phyloP scores from a whole-genome alignment of 176 grass and related monocot genomes.

The Chloris gayana region DNA sequence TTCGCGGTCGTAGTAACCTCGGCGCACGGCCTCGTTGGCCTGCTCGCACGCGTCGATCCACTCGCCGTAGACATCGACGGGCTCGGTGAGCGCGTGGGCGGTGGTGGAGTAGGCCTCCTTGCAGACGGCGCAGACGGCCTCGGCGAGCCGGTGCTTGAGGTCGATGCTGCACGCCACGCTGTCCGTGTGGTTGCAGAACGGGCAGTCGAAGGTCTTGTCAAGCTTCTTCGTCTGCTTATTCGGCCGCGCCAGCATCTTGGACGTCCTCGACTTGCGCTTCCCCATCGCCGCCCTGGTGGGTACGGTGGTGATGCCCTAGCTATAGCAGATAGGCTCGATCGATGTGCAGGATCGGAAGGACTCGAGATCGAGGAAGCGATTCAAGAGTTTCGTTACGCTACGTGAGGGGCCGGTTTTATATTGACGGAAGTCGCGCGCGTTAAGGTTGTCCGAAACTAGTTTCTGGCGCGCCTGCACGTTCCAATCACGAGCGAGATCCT shows the following conservation, averaged over 20 bases:
- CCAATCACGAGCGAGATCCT: no score
- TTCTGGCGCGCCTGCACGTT: no score
- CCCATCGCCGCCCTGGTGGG: slow-evolving; percentile 4
- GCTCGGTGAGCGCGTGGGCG: slow-evolving; percentile 43
- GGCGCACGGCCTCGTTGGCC: not conserved
- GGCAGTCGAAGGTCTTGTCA: slow-evolving; percentile 36
- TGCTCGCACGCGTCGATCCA: slow-evolving; percentile 39
- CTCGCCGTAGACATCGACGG: slow-evolving; percentile 48
- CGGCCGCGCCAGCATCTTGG: not conserved
- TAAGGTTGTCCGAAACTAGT: no score
- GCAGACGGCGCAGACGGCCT: slow-evolving; percentile 15
- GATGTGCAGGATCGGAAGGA: no score
- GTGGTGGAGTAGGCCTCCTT: slow-evolving; percentile 31
- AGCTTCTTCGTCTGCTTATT: slow-evolving; percentile 44
- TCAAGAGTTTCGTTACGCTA: no score
- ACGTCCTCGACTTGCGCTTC: slow-evolving; percentile 24
- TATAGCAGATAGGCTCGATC: no score
- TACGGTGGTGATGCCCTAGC: no score
- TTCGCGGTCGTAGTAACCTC: no score
- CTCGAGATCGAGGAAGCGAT: no score
- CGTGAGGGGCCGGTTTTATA: no score
- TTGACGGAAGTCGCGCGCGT: no score
- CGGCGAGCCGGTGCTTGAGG: slow-evolving; percentile 13
- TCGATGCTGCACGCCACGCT: slow-evolving; percentile 37
- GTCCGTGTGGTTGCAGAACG: slow-evolving; percentile 36